These are phyloP conservation scores for Priceomyces fermenticarens DNA, from an alignment of 805 yeast species.

Conservation along the genomic window DNA sequence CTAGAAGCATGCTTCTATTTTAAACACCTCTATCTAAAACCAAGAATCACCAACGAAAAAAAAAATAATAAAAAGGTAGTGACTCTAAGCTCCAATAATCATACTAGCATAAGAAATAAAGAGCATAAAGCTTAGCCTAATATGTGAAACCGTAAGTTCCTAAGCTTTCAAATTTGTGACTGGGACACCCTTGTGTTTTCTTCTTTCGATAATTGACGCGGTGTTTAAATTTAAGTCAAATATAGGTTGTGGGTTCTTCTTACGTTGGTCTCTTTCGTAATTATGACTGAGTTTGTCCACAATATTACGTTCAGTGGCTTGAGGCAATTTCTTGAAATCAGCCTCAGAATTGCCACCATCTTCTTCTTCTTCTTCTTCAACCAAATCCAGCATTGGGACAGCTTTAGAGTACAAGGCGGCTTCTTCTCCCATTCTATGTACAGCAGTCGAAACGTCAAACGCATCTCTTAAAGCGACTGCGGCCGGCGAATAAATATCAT, in stretches of 20 bases:
- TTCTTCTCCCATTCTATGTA: constrained; percentile 77
- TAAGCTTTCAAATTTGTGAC: constrained; percentile 3
- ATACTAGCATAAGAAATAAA: no score
- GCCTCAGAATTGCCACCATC: constrained; percentile 8
- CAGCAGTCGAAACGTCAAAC: constrained; percentile 82
- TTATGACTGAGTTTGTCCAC: no score
- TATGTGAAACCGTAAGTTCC: no score
- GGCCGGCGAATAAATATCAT: constrained; percentile 58
- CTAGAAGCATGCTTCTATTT: no score
- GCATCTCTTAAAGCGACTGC: constrained; percentile 83
- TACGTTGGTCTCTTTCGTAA: constrained; percentile 6
- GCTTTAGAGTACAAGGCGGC: constrained; percentile 30
- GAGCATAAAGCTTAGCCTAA: no score
- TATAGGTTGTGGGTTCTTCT: constrained; percentile 11
- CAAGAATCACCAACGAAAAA: no score
- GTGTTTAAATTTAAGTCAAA: constrained; percentile 49
- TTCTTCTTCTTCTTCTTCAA: constrained; percentile 36
- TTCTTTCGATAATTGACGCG: constrained; percentile 53
- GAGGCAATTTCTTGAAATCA: no score
- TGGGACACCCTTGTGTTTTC: constrained; percentile 20
- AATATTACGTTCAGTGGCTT: no score
- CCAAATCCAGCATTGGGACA: constrained; percentile 20
- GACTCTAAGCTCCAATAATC: no score
- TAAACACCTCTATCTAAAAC: no score
- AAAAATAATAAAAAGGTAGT: no score